Evolutionary conservation across 164 flowering plant species (phyloP).

Genomic region (Liriodendron chinense): DNA sequence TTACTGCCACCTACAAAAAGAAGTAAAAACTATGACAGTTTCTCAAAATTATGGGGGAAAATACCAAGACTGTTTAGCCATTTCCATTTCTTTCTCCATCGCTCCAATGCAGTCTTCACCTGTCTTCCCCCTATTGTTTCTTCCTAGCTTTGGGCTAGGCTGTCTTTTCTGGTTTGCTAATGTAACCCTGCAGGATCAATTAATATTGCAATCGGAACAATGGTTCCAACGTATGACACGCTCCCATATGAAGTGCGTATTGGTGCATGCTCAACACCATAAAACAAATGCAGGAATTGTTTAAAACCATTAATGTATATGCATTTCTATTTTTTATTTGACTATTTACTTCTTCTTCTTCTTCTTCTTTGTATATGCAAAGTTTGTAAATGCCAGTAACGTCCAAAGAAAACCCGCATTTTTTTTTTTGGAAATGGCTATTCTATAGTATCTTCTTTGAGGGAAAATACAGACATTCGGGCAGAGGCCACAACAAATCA

Average conservation of each 20-base stretch:
- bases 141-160: conserved; percentile 58
- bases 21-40: not conserved
- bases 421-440: too few relatives aligned
- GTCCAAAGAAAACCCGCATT: conserved; percentile 38
- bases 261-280: conserved; percentile 85
- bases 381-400: conserved; percentile 43
- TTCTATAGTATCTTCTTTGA: too few relatives aligned
- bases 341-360: too few relatives aligned
- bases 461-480: too few relatives aligned
- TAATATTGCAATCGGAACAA: conserved; percentile 57
- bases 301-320: conserved; percentile 61
- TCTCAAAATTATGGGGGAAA: too few relatives aligned
- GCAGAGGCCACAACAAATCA: too few relatives aligned
- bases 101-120: not conserved
- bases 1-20: too few relatives aligned
- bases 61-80: not conserved
- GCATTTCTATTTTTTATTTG: too few relatives aligned
- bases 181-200: conserved; percentile 55
- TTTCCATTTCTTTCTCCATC: not conserved
- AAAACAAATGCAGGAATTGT: conserved; percentile 78
- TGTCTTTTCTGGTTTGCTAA: conserved; percentile 67
- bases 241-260: conserved; percentile 69
- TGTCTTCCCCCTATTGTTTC: conserved; percentile 40
- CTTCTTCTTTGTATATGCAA: conserved; percentile 26
- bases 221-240: conserved; percentile 71